Evolutionary conservation across 202 grass and related monocot species (phyloP).

Genomic region (Zizania palustris): DNA sequence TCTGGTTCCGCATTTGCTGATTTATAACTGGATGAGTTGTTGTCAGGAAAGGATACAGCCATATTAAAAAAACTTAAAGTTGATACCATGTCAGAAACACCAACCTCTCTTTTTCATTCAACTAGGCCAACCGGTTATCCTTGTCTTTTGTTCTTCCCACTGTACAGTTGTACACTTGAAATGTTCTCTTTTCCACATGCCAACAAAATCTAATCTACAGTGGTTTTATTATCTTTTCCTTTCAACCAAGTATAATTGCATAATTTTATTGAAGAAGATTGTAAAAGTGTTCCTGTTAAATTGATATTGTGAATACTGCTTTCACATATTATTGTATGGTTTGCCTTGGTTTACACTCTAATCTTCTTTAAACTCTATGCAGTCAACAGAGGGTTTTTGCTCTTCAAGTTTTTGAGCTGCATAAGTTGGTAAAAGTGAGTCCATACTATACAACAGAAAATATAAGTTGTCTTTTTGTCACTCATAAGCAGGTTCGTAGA

Average conservation of each 20-base stretch:
- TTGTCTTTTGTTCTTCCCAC: background rate
- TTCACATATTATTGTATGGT: constrained; percentile 1
- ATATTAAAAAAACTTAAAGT: background rate
- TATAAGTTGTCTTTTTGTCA: constrained; percentile 5
- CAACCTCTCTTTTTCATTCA: background rate
- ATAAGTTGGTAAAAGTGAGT: constrained; percentile 96
- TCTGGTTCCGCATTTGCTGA: background rate
- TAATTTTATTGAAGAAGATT: constrained; percentile 1
- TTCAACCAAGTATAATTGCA: background rate
- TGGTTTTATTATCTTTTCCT: background rate
- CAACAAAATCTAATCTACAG: background rate
- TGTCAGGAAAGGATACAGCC: background rate
- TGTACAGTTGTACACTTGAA: background rate
- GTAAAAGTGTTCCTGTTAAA: background rate
- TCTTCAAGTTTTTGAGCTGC: constrained; percentile 86
- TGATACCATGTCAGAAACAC: background rate
- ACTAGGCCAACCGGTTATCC: background rate
- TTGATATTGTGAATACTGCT: background rate
- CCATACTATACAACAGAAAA: constrained; percentile 17
- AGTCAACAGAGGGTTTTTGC: constrained; percentile 92
- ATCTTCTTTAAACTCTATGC: constrained; percentile 52
- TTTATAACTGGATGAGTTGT: background rate
- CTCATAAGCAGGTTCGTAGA: constrained; percentile 10
- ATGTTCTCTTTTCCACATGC: background rate
- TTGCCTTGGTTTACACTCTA: constrained; percentile 28